Evolutionary conservation across 345 rosid species (phyloP).

Genomic region (Clausena lansium): DNA sequence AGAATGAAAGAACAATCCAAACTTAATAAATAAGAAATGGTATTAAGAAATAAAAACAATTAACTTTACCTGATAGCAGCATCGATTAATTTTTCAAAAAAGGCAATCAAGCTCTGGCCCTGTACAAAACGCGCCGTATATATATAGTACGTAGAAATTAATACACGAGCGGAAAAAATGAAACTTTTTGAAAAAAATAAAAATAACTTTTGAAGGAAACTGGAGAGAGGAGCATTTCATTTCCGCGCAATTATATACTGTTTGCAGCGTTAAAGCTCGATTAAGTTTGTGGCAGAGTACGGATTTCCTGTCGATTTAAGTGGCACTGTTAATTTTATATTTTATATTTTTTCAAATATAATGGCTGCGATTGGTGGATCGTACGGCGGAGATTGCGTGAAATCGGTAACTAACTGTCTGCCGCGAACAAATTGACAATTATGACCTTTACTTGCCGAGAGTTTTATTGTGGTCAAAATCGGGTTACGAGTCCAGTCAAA

Average conservation of each 20-base stretch:
- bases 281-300: neutral
- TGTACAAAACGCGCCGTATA: neutral
- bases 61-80: constrained; percentile 6
- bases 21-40: neutral
- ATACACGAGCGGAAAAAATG: neutral
- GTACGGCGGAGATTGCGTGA: constrained; percentile 5
- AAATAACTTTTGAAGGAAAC: neutral
- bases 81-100: neutral
- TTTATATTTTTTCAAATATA: neutral
- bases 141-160: neutral
- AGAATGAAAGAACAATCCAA: neutral
- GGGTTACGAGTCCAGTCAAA: neutral
- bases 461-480: neutral
- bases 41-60: neutral
- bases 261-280: neutral
- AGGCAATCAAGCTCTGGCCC: neutral
- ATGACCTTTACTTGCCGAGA: neutral
- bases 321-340: neutral
- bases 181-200: neutral
- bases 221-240: neutral
- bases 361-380: constrained; percentile 6
- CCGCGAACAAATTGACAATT: neutral
- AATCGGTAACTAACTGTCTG: neutral
- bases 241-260: neutral
- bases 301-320: neutral